Evolutionary conservation across 2,329 filamentous ascomycete species (phyloP).

Genomic region (Chaetothyriales sp.): DNA sequence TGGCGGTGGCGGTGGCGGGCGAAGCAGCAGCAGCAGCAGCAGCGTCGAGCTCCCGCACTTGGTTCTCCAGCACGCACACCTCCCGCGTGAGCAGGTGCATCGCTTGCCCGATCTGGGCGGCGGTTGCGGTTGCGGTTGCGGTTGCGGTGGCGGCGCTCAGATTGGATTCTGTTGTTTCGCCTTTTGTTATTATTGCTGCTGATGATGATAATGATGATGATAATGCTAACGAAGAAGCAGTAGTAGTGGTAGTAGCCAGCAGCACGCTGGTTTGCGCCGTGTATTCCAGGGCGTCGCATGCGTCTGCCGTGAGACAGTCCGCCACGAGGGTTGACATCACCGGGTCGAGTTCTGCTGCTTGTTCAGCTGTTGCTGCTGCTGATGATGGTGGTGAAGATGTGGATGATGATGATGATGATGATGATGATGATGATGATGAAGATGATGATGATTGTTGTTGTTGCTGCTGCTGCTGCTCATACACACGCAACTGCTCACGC

Average conservation of each 20-base stretch:
- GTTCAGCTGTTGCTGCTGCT: not conserved
- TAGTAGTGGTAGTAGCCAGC: not conserved
- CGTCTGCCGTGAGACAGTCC: slow-evolving; percentile 25
- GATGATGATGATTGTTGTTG: too few species aligned
- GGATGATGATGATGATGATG: not conserved
- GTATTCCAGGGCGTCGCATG: slow-evolving; percentile 18
- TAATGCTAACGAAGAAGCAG: too few species aligned
- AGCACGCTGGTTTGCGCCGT: not conserved
- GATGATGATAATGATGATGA: too few species aligned
- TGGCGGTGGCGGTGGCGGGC: too few species aligned
- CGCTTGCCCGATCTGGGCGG: not conserved
- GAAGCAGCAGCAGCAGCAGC: too few species aligned
- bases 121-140: not conserved
- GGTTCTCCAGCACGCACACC: slow-evolving; percentile 38
- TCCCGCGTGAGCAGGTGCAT: slow-evolving; percentile 44
- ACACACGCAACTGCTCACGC: not conserved
- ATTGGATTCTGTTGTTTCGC: too few species aligned
- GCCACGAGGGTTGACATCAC: not conserved
- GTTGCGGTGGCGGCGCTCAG: too few species aligned
- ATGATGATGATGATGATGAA: not conserved
- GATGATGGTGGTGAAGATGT: not conserved
- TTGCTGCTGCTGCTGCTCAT: not conserved
- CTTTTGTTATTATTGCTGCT: too few species aligned
- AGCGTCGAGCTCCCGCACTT: slow-evolving; percentile 39
- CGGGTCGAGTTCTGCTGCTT: not conserved